A percentile compares a stretch with the other conserved stretches of the same genome.
phyloP scores from a whole-genome alignment of 441 rosid species.

The Biscutella laevigata region DNA sequence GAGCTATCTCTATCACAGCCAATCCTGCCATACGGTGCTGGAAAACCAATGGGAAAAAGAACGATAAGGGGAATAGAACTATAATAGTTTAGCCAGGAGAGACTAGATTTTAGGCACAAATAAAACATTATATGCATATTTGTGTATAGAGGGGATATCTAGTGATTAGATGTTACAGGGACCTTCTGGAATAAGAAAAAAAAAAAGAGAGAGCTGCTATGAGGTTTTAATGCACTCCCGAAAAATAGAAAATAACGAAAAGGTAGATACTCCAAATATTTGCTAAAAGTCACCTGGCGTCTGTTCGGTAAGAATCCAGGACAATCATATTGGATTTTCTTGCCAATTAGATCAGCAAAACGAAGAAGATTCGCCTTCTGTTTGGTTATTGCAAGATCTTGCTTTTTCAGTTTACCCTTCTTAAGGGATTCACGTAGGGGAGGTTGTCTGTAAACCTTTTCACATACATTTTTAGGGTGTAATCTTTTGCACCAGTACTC shows the following conservation, averaged over 20 bases:
- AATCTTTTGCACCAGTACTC: conserved; percentile 98
- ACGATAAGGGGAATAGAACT: not conserved
- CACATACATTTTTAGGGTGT: conserved; percentile 95
- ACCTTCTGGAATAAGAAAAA: not conserved
- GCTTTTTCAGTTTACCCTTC: conserved; percentile 86
- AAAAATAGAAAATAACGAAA: not conserved
- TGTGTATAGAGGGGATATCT: not conserved
- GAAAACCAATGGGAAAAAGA: conserved; percentile 25
- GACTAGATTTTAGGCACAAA: conserved; percentile 1
- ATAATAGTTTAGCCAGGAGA: conserved; percentile 2
- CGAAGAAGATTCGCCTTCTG: conserved; percentile 63
- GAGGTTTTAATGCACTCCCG: not conserved
- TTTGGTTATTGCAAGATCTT: conserved; percentile 73
- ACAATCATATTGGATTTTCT: conserved; percentile 84
- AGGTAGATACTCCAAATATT: not conserved
- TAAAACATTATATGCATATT: not conserved
- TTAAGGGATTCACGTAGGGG: conserved; percentile 78
- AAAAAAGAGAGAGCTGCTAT: not conserved
- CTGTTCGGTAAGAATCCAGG: conserved; percentile 82
- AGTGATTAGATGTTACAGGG: not conserved
- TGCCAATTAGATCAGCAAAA: conserved; percentile 86
- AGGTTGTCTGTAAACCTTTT: conserved; percentile 95
- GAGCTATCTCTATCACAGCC: conserved; percentile 91
- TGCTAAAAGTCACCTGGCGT: conserved; percentile 63
- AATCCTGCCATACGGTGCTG: conserved; percentile 99